Conservation (phyloP, 23 red algal genomes). For the Chondrus crispus region DNA sequence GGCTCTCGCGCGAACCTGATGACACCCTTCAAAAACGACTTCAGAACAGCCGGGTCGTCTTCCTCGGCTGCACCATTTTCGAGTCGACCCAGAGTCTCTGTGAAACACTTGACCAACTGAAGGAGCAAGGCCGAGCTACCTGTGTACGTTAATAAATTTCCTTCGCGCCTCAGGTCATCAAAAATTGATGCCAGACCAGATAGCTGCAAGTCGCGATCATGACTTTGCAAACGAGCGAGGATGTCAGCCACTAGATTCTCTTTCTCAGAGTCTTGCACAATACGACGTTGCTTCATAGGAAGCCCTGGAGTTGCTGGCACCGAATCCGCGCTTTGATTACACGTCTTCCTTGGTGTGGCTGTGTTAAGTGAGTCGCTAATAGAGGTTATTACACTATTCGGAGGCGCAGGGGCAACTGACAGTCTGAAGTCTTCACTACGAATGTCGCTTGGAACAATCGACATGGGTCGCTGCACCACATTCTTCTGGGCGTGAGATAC, state of each 20-base stretch:
- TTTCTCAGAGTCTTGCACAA: not conserved
- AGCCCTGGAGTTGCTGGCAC: slow-evolving; percentile 41
- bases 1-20: slow-evolving; percentile 47
- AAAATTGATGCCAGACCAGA: slow-evolving; percentile 56
- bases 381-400: slow-evolving; percentile 53
- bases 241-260: slow-evolving; percentile 20
- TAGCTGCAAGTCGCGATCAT: slow-evolving; percentile 36
- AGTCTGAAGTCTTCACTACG: slow-evolving; percentile 61
- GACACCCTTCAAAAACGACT: slow-evolving; percentile 54
- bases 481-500: not conserved
- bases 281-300: not conserved
- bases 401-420: slow-evolving; percentile 60
- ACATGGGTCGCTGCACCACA: not conserved
- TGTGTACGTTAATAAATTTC: not conserved
- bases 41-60: slow-evolving; percentile 38
- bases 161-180: slow-evolving; percentile 32
- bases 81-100: slow-evolving; percentile 36
- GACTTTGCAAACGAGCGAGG: not conserved
- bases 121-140: slow-evolving; percentile 18
- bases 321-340: not conserved
- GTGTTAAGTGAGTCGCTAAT: slow-evolving; percentile 56
- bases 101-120: slow-evolving; percentile 46
- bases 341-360: slow-evolving; percentile 26
- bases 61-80: slow-evolving; percentile 1
- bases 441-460: slow-evolving; percentile 35